Percentiles rank a stretch among this genome's conserved stretches.
Conservation (phyloP, 2,329 filamentous ascomycete genomes). For the Coniella lustricola region DNA sequence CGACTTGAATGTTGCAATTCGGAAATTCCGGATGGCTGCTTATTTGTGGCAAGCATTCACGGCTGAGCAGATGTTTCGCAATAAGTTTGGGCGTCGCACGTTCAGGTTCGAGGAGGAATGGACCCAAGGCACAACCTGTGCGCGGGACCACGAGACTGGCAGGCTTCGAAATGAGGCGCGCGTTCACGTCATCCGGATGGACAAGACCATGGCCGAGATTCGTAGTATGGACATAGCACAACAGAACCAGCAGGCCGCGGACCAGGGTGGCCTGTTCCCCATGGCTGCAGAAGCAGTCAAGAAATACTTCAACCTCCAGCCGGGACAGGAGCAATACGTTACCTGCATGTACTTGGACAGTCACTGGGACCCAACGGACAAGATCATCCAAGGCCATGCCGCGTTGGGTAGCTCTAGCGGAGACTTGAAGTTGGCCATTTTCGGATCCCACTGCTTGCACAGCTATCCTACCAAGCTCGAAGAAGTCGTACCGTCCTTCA, state of each 20-base stretch:
- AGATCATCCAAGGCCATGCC: slow-evolving; percentile 71
- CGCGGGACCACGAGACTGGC: slow-evolving; percentile 62
- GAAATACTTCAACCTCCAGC: slow-evolving; percentile 64
- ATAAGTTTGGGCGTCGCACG: slow-evolving; percentile 75
- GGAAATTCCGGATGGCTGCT: slow-evolving; percentile 89
- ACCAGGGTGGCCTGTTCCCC: slow-evolving; percentile 66
- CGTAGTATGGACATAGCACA: slow-evolving; percentile 71
- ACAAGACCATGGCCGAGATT: slow-evolving; percentile 80
- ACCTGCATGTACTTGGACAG: slow-evolving; percentile 81
- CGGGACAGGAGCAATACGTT: slow-evolving; percentile 81
- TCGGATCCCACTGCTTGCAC: slow-evolving; percentile 86
- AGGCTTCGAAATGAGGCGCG: slow-evolving; percentile 86
- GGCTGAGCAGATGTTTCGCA: slow-evolving; percentile 89
- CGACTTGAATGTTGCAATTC: slow-evolving; percentile 68
- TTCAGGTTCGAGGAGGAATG: slow-evolving; percentile 96
- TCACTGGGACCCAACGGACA: slow-evolving; percentile 70
- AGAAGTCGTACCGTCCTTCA: slow-evolving; percentile 82
- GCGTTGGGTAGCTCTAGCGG: slow-evolving; percentile 70
- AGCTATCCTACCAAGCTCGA: slow-evolving; percentile 86
- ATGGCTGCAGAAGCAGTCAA: slow-evolving; percentile 74
- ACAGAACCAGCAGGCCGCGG: slow-evolving; percentile 62
- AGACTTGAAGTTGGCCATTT: slow-evolving; percentile 77
- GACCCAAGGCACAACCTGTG: slow-evolving; percentile 74
- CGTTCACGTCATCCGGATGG: slow-evolving; percentile 74
- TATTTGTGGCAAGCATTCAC: slow-evolving; percentile 98